Base-by-base conservation (phyloP, 1,284 basidiomycete genomes). In the Sporisorium exsertum region DNA sequence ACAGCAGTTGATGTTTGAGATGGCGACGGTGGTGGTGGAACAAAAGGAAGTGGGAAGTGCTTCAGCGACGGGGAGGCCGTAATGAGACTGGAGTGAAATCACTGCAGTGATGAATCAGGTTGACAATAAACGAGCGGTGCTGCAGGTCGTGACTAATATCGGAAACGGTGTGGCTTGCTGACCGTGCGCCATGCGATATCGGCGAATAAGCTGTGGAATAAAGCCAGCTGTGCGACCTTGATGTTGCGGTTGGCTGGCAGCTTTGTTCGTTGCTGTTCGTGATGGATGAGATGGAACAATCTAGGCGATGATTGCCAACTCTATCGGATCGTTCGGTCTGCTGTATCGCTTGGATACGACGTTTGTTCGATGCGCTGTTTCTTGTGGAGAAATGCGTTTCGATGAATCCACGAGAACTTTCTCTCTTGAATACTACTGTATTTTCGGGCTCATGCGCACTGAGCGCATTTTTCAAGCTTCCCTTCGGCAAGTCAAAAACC, bases 391-490 rank as follows among this genome's bases (percentile, higher is more conserved):
- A 33, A 54, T 47, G 27, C 43, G 20, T 32, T n/a, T n/a, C 3
- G 46, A 51, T 56, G 58, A 66, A 59, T 55, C 32, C 33, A 46
- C 64, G 43, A 66, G 64, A 66, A 66, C 57, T 60, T 66, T 66
- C 64, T 56, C 45, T 47, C n/a, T 29, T 18, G 18, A 49, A 9
- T n/a, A n/a, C n/a, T n/a, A n/a, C n/a, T n/a, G n/a, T n/a, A n/a
- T 16, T 49, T 29, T 29, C 27, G 8, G n/a, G 42, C 40, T 32
- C 26, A 56, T 27, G 37, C 35, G 37, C 35, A 50, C 29, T 50
- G 49, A 50, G 49, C 49, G 49, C 49, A 50, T 50, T 32, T 50
- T 24, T 50, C 16, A 18, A 18, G 4, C 18, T 45, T 46, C 22
- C 2, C 26, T 18, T n/a, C n/a, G n/a, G n/a, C n/a, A n/a, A n/a